These are phyloP conservation scores for Knufia fluminis DNA, from an alignment of 2,329 filamentous ascomycete species.

Conservation along the genomic window DNA sequence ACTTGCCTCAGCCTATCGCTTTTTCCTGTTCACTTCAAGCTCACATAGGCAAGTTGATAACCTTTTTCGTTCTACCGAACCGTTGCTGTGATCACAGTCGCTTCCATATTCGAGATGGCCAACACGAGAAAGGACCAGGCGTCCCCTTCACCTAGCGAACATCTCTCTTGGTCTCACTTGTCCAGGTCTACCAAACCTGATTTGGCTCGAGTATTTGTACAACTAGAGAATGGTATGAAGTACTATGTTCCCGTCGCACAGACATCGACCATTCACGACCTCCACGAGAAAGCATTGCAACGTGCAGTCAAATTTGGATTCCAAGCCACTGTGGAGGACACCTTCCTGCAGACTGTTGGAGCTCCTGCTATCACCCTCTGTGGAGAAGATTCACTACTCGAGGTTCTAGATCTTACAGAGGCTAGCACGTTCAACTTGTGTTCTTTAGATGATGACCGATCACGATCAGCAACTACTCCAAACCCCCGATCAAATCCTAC, in stretches of 20 bases:
- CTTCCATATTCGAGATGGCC: no score
- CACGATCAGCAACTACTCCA: background rate
- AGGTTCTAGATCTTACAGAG: constrained; percentile 5
- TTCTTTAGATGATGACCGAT: background rate
- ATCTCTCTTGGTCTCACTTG: no score
- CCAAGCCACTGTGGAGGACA: background rate
- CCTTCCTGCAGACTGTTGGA: constrained; percentile 3
- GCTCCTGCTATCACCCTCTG: background rate
- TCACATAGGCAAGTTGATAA: no score
- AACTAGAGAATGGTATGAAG: background rate
- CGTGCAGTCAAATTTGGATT: constrained; percentile 4
- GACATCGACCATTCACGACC: constrained; percentile 4
- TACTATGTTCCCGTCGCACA: background rate
- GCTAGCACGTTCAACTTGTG: constrained; percentile 2
- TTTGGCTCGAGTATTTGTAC: constrained; percentile 7
- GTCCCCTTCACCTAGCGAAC: no score
- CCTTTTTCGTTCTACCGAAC: no score
- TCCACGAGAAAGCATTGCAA: constrained; percentile 5
- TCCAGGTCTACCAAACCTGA: no score
- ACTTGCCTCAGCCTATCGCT: no score
- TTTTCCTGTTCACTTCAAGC: no score
- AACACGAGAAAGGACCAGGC: no score
- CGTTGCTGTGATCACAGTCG: no score
- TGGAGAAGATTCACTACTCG: constrained; percentile 1
- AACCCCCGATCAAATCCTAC: background rate